A percentile compares a stretch with the other conserved stretches of the same genome.
Conservation (phyloP, 116 monocot genomes). For the Cymodocea nodosa region DNA sequence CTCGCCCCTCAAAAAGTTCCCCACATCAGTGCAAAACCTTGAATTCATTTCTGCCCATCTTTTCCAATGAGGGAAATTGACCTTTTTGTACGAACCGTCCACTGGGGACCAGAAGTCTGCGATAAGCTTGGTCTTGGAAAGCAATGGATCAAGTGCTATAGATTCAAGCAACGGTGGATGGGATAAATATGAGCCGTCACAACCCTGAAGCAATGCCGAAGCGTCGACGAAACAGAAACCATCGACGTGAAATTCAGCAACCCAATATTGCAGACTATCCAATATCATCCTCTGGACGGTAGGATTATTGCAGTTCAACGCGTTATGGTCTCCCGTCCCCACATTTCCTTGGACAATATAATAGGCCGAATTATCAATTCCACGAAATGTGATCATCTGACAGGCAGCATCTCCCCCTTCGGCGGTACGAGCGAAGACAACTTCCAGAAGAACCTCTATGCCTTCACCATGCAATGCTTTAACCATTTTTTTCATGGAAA, state of each 20-base stretch:
- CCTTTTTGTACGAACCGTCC: constrained; percentile 34
- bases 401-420: constrained; percentile 41
- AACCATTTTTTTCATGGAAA: constrained; percentile 77
- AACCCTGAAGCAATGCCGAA: constrained; percentile 28
- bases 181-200: constrained; percentile 29
- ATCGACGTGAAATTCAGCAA: constrained; percentile 68
- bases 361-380: constrained; percentile 78
- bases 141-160: constrained; percentile 74
- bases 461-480: constrained; percentile 60
- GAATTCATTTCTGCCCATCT: constrained; percentile 76
- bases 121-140: constrained; percentile 62
- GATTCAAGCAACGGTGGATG: constrained; percentile 62
- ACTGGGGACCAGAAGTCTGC: constrained; percentile 73
- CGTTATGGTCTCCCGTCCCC: constrained; percentile 18
- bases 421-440: constrained; percentile 56
- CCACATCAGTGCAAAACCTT: constrained; percentile 49
- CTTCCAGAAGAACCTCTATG: constrained; percentile 75
- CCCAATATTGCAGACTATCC: constrained; percentile 80
- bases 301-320: constrained; percentile 46
- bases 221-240: constrained; percentile 78
- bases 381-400: constrained; percentile 50
- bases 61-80: constrained; percentile 82
- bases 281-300: constrained; percentile 61
- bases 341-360: constrained; percentile 29
- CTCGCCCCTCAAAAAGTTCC: constrained; percentile 75